phyloP scores from a whole-genome alignment of 1,284 basidiomycete species.

The Sporisorium graminicola region DNA sequence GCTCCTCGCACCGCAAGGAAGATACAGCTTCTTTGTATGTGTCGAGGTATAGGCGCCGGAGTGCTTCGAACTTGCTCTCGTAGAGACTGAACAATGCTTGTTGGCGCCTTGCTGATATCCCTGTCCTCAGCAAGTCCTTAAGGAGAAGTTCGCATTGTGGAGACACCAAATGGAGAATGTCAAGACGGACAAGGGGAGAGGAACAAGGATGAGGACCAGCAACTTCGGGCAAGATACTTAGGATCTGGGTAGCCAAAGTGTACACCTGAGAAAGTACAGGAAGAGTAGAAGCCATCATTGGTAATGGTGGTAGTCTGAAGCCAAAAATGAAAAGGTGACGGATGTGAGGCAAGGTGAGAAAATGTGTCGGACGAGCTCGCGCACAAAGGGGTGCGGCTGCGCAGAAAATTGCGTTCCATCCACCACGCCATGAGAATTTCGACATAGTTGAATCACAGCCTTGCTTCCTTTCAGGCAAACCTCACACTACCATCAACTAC shows the following conservation, averaged over 20 bases:
- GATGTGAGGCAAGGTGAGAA: not conserved
- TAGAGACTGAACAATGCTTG: not conserved
- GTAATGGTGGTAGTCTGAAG: not conserved
- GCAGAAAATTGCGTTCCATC: not conserved
- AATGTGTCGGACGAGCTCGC: not conserved
- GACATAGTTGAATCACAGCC: no score
- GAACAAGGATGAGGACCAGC: not conserved
- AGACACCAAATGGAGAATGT: not conserved
- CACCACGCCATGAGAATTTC: no score
- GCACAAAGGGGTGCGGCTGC: not conserved
- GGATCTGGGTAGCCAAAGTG: not conserved
- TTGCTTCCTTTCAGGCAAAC: not conserved
- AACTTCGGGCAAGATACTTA: not conserved
- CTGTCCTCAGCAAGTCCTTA: not conserved
- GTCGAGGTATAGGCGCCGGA: not conserved
- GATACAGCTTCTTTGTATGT: not conserved
- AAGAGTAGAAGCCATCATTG: not conserved
- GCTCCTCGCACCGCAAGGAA: not conserved
- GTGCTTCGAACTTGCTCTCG: not conserved
- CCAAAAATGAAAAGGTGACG: not conserved
- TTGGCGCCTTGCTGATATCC: not conserved
- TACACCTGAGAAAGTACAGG: not conserved
- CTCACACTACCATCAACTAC: not conserved
- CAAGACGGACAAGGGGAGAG: not conserved
- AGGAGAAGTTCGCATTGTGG: not conserved